Base-by-base conservation (phyloP, 768 basidiomycete genomes). In the Hypholoma sublateritium region DNA sequence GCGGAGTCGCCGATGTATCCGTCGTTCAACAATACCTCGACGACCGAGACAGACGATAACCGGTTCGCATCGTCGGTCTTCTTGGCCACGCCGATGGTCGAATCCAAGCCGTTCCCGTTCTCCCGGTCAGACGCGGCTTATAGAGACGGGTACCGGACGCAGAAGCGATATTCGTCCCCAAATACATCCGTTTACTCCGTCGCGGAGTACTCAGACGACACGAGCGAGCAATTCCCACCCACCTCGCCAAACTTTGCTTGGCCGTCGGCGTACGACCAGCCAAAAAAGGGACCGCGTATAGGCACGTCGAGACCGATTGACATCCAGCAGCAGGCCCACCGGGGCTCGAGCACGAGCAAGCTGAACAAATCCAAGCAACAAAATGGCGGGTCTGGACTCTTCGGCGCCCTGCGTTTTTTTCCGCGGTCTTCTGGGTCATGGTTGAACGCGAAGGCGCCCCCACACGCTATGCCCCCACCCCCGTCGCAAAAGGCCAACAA, bases 351-450 rank as follows among this genome's bases (percentile, higher is more conserved):
- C 17, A n/a, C 46, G 37, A 48, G 34, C 37, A 55, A 50, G 46
- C 45, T 50, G 2, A 57, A 50, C 43, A 62, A 57, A 24, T 51
- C 50, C 12, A 62, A 63, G 39, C 51, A 54, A 34, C 53, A 59
- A n/a, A 59, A 62, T 28, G 44, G 25, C 6, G 53, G 53, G 3
- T 28, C 52, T 25, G 52, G 52, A 11, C 55, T 62, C 35, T 67
- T 69, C 54, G 65, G 64, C 46, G 63, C 66, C 19, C 59, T 58
- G 59, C 63, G 65, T 1, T 65, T 69, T 44, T 66, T 69, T 45
- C 68, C 68, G 37, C 63, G 66, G 11, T 65, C 68, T 11, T 61
- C 63, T 39, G 68, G 68, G 11, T 66, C 65, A 1, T 69, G 68
- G 68, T 51, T 69, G 53, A 69, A 62, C 44, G 41, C 60, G 11